Conservation (phyloP, 1,139 yeast genomes). For the Diutina rugosa region DNA sequence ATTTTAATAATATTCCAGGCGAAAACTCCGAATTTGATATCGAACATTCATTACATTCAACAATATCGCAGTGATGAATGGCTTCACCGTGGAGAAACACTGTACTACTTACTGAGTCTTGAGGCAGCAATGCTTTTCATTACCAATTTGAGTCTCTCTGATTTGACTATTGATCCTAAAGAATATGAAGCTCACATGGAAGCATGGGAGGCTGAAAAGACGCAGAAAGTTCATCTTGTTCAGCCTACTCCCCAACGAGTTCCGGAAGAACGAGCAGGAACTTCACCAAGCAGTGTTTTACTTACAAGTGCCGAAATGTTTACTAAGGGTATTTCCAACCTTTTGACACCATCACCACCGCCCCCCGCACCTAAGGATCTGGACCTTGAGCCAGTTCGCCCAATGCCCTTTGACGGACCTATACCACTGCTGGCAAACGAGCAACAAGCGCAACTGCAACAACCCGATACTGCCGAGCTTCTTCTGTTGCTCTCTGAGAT, state of each 20-base stretch:
- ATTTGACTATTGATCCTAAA: constrained; percentile 48
- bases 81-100: constrained; percentile 67
- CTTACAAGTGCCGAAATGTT: constrained; percentile 42
- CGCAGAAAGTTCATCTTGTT: constrained; percentile 6
- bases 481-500: constrained; percentile 44
- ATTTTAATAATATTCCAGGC: constrained; percentile 71
- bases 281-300: constrained; percentile 38
- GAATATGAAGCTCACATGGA: constrained; percentile 40
- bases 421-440: constrained; percentile 5
- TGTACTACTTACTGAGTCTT: constrained; percentile 76
- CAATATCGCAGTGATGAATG: constrained; percentile 67
- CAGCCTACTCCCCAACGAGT: constrained; percentile 10
- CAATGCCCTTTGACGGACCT: constrained; percentile 5
- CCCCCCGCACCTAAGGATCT: constrained; percentile 6
- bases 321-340: constrained; percentile 33
- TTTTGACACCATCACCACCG: constrained; percentile 33
- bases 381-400: neutral
- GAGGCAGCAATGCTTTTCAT: constrained; percentile 79
- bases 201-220: constrained; percentile 34
- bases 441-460: constrained; percentile 3
- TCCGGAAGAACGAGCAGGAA: neutral
- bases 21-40: constrained; percentile 44
- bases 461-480: constrained; percentile 8
- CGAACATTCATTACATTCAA: constrained; percentile 78
- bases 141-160: constrained; percentile 40